Evolutionary conservation across 257 asterid genomes (phyloP).

Genomic region (Capsicum rhomboideum): DNA sequence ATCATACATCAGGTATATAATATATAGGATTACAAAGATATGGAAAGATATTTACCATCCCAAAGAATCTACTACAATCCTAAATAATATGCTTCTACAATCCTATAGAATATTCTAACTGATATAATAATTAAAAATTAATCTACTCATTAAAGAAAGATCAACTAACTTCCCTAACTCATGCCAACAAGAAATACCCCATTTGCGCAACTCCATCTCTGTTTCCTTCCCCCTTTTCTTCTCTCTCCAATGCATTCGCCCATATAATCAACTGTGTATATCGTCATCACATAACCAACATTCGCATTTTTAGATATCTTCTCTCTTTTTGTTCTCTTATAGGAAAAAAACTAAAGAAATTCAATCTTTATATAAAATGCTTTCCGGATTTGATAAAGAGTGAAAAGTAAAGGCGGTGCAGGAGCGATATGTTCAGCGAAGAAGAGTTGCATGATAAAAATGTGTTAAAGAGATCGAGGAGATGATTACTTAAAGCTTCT

Average conservation of each 20-base stretch:
- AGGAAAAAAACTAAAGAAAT: background rate
- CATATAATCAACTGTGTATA: background rate
- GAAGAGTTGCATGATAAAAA: slow-evolving; percentile 28
- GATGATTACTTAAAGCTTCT: slow-evolving; percentile 43
- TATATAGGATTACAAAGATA: too few relatives aligned
- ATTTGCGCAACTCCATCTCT: background rate
- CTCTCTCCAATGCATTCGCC: background rate
- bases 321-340: background rate
- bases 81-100: too few relatives aligned
- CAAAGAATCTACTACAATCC: too few relatives aligned
- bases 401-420: background rate
- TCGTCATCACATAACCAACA: background rate
- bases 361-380: background rate
- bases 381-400: too few relatives aligned
- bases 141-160: too few relatives aligned
- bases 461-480: slow-evolving; percentile 21
- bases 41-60: too few relatives aligned
- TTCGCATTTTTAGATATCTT: background rate
- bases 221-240: background rate
- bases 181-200: too few relatives aligned
- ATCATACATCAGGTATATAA: too few relatives aligned
- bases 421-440: slow-evolving; percentile 12
- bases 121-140: too few relatives aligned
- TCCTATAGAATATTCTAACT: too few relatives aligned
- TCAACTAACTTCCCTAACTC: too few relatives aligned